These are phyloP conservation scores for Prinsepia uniflora DNA, from an alignment of 306 rosid genomes.

Conservation along the genomic window DNA sequence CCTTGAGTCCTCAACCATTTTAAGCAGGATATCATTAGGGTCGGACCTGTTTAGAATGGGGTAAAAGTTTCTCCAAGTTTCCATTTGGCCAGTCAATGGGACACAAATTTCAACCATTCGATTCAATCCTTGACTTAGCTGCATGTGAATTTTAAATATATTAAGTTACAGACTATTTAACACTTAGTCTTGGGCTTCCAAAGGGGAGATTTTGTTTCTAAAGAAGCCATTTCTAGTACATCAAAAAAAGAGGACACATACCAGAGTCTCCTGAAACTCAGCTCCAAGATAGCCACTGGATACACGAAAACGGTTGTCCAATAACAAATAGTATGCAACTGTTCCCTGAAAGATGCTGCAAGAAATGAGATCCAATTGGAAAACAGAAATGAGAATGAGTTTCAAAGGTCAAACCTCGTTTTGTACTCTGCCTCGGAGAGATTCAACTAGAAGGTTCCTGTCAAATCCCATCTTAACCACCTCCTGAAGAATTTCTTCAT, in stretches of 20 bases:
- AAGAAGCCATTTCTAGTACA: neutral
- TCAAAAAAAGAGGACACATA: conserved; percentile 21
- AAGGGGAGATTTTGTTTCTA: conserved; percentile 7
- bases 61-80: neutral
- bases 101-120: neutral
- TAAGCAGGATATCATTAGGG: neutral
- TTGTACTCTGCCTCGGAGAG: conserved; percentile 70
- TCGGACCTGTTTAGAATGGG: neutral
- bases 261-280: conserved; percentile 86
- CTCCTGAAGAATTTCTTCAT: conserved; percentile 79
- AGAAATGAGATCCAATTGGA: conserved; percentile 22
- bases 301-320: conserved; percentile 78
- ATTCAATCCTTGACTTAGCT: too few species aligned
- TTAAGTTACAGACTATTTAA: neutral
- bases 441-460: conserved; percentile 62
- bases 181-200: neutral
- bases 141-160: too few species aligned
- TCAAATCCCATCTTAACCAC: conserved; percentile 84
- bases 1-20: neutral
- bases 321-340: conserved; percentile 74
- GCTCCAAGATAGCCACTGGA: conserved; percentile 91
- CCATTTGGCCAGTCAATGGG: neutral
- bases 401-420: conserved; percentile 60
- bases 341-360: conserved; percentile 67
- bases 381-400: conserved; percentile 13